Percentiles rank a stretch among this genome's conserved stretches.
phyloP scores from a whole-genome alignment of 768 basidiomycete species.

The Boletus reticuloceps region DNA sequence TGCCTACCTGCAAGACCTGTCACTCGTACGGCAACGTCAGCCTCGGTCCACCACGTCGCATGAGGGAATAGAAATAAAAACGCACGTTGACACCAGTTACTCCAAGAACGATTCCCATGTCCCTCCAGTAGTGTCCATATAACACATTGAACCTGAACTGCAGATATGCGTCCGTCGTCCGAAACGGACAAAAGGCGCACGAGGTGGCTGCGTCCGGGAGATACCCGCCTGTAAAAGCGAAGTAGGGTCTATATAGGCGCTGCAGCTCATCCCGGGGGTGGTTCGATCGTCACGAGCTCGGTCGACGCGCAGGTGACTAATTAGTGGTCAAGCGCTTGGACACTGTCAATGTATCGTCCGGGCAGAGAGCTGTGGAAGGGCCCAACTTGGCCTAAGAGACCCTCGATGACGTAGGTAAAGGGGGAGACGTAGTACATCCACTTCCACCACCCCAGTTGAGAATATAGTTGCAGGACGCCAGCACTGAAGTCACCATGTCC shows the following conservation, averaged over 20 bases:
- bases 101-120: constrained; percentile 7
- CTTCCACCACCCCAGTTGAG: constrained; percentile 34
- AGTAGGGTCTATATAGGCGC: constrained; percentile 46
- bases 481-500: constrained; percentile 28
- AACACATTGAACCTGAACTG: background rate
- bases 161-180: constrained; percentile 42
- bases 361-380: too few relatives aligned
- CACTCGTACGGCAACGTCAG: background rate
- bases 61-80: background rate
- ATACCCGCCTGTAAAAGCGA: constrained; percentile 51
- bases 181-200: constrained; percentile 56
- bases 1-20: constrained; percentile 31
- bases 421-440: constrained; percentile 45
- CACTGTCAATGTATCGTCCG: background rate
- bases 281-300: constrained; percentile 53
- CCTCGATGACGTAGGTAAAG: constrained; percentile 52
- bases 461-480: constrained; percentile 47
- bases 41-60: background rate
- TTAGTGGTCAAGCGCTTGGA: constrained; percentile 40
- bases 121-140: constrained; percentile 8
- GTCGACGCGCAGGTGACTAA: constrained; percentile 23
- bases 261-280: constrained; percentile 53
- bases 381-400: constrained; percentile 29
- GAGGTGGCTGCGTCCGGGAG: constrained; percentile 49
- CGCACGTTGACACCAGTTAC: constrained; percentile 44